Evolutionary conservation across 768 basidiomycete genomes (phyloP), one percentile per base, ranked within the genome.

Genomic region (Tephrocybe sp.): DNA sequence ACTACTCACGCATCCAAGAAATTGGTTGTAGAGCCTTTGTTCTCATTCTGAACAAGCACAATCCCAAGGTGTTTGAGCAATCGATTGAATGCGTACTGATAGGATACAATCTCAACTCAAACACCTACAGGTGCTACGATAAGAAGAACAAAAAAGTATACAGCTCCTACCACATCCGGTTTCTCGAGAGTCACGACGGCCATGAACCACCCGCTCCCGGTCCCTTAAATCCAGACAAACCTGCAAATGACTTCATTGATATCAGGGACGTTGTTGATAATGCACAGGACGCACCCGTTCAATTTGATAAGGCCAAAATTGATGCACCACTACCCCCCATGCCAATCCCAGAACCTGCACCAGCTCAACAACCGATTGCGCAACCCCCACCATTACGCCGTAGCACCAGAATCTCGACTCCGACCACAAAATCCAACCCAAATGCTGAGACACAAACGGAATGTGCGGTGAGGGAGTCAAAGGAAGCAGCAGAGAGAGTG

Each of bases 11-110:
- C 49, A 57, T 72, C 11, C 54, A 57, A 0, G 61, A 65, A 13
- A 69, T 69, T 15, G 68, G 73, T 2, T 71, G 66, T 43, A 31
- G 45, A 7, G 66, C 65, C 11, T 71, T 67, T 43, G 66, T 67
- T 25, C 62, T 66, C n/a, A 58, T 68, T 5, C 65, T 60, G 31
- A 65, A 69, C 41, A 53, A 63, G 13, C 61, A 68, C 38, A 58
- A 64, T 22, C 59, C 61, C 0, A 64, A 64, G 25, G 55, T 66
- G 23, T 61, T 43, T 38, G 55, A 52, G 10, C 49, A 48, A 1
- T 60, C 60, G 1, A 34, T 61, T 16, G 65, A 69, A 56, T 74
- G 74, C 45, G 49, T 69, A 1, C 69, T 72, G 27, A 60, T 75
- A 42, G 69, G 72, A 1, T 76, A 73, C 47, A 54, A 61, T 1